Conservation (phyloP, 495 filamentous ascomycete species). For the Aspergillus affinis region DNA sequence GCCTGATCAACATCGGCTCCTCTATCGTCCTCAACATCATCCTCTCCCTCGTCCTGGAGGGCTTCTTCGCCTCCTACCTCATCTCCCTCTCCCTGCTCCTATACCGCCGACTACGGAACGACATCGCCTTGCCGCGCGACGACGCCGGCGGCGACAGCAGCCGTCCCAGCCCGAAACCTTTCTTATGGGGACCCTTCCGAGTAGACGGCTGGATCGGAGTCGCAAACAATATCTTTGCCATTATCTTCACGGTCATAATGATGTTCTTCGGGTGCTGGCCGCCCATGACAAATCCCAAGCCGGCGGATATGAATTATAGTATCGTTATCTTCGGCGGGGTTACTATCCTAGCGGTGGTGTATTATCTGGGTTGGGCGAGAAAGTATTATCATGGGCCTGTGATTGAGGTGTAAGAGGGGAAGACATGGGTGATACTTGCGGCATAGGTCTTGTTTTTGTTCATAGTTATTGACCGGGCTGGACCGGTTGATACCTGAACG, state of each 20-base stretch:
- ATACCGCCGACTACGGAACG: conserved; percentile 32
- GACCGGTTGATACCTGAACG: not conserved
- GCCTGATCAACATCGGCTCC: conserved; percentile 45
- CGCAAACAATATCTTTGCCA: conserved; percentile 40
- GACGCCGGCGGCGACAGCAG: conserved; percentile 6
- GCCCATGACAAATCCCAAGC: conserved; percentile 27
- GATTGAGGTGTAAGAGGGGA: conserved; percentile 12
- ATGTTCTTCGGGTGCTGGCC: conserved; percentile 49
- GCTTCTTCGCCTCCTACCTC: conserved; percentile 42
- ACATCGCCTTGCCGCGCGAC: conserved; percentile 17
- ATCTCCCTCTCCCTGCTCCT: conserved; percentile 42
- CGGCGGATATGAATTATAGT: conserved; percentile 49
- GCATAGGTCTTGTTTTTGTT: not conserved
- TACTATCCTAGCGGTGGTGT: conserved; percentile 32
- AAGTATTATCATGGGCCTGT: conserved; percentile 31
- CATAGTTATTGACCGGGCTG: not conserved
- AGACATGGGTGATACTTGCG: not conserved
- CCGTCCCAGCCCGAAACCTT: conserved; percentile 20
- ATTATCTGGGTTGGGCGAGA: conserved; percentile 32
- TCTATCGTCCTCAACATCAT: conserved; percentile 41
- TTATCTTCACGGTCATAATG: conserved; percentile 37
- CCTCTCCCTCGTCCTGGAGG: conserved; percentile 40
- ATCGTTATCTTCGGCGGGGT: conserved; percentile 38
- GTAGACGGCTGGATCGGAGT: conserved; percentile 45
- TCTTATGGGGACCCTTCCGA: conserved; percentile 51